phyloP scores from a whole-genome alignment of 768 basidiomycete species.

The Sarcomyxa edulis region DNA sequence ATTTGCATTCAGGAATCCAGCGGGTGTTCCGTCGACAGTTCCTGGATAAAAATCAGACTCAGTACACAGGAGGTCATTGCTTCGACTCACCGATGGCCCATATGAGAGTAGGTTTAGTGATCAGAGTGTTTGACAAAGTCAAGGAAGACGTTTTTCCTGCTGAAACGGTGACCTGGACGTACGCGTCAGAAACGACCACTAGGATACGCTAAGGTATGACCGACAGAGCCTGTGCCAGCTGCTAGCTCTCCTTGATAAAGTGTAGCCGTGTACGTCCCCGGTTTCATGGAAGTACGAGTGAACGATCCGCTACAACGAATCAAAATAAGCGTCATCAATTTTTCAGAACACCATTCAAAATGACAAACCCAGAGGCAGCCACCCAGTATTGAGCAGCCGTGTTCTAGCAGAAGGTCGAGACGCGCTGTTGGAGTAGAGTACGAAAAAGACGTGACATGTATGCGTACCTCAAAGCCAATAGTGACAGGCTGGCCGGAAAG shows the following conservation, averaged over 20 bases:
- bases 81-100: conserved; percentile 35
- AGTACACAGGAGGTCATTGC: neutral
- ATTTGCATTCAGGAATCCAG: conserved; percentile 44
- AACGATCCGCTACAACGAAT: conserved; percentile 28
- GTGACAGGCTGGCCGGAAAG: conserved; percentile 32
- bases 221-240: conserved; percentile 34
- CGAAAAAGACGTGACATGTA: too few relatives aligned
- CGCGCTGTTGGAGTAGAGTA: neutral
- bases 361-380: conserved; percentile 29
- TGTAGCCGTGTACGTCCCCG: conserved; percentile 42
- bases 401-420: conserved; percentile 20
- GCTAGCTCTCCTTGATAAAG: conserved; percentile 42
- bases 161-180: conserved; percentile 20
- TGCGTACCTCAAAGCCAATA: conserved; percentile 35
- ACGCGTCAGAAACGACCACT: neutral
- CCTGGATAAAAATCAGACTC: conserved; percentile 18
- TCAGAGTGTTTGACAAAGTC: conserved; percentile 22
- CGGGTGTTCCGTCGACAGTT: conserved; percentile 39
- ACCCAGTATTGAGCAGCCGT: conserved; percentile 44
- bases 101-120: conserved; percentile 30
- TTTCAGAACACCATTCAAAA: conserved; percentile 1
- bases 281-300: conserved; percentile 39
- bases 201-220: too few relatives aligned
- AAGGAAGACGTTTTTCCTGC: conserved; percentile 32
- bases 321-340: neutral